These are phyloP conservation scores for Fusarium kyushuense DNA, from an alignment of 2,329 filamentous ascomycete species.

Conservation along the genomic window DNA sequence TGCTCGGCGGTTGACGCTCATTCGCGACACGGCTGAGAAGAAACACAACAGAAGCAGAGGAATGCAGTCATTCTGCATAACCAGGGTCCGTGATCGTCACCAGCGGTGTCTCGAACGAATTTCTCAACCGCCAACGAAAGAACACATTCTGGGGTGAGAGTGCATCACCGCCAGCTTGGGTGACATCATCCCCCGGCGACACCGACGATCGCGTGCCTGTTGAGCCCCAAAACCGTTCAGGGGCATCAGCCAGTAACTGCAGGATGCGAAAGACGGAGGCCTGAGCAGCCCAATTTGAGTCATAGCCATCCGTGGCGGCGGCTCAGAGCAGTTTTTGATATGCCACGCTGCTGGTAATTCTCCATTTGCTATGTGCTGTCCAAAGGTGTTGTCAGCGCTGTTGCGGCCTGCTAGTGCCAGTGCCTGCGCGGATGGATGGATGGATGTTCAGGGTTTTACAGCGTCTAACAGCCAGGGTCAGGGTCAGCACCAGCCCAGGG, in stretches of 20 bases:
- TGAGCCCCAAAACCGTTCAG: slow-evolving; percentile 36
- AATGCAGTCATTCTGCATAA: slow-evolving; percentile 35
- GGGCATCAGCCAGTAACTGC: slow-evolving; percentile 32
- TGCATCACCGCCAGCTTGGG: slow-evolving; percentile 36
- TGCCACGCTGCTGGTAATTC: slow-evolving; percentile 35
- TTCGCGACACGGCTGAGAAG: slow-evolving; percentile 18
- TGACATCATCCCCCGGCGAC: slow-evolving; percentile 40
- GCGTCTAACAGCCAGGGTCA: slow-evolving; percentile 15
- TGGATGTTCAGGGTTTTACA: slow-evolving; percentile 27
- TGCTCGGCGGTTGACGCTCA: slow-evolving; percentile 8
- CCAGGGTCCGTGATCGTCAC: slow-evolving; percentile 33
- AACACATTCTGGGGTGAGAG: slow-evolving; percentile 14
- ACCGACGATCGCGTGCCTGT: slow-evolving; percentile 30
- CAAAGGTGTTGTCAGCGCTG: slow-evolving; percentile 23
- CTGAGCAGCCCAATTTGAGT: slow-evolving; percentile 5
- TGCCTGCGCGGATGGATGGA: slow-evolving; percentile 24
- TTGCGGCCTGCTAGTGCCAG: slow-evolving; percentile 8
- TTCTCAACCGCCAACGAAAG: slow-evolving; percentile 31
- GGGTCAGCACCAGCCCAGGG: slow-evolving; percentile 5
- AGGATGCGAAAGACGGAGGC: slow-evolving; percentile 34
- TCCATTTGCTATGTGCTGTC: slow-evolving; percentile 36
- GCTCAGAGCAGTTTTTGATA: slow-evolving; percentile 31
- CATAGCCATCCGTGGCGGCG: slow-evolving; percentile 41
- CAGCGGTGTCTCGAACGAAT: slow-evolving; percentile 18
- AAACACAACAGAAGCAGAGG: slow-evolving; percentile 19